Percentiles rank a stretch among this genome's conserved stretches.
phyloP scores from a whole-genome alignment of 176 grass and related monocot species.

The Carex cristatella region DNA sequence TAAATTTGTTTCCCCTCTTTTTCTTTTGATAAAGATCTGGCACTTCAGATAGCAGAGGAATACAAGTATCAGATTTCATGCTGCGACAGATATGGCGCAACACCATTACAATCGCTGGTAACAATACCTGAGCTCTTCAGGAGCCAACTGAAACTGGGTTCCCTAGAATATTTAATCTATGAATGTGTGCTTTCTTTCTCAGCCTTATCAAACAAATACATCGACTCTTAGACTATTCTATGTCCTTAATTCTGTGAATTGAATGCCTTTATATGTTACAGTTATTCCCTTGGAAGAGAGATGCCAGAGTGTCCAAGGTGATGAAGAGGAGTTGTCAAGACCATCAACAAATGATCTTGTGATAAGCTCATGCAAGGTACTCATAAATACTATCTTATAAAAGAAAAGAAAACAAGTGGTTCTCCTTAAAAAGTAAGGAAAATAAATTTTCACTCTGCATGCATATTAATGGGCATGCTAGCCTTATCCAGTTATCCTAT shows the following conservation, averaged over 20 bases:
- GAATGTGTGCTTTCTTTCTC: neutral
- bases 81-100: too few relatives aligned
- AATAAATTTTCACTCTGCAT: neutral
- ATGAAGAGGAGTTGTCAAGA: neutral
- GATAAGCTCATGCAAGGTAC: neutral
- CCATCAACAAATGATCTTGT: neutral
- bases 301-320: neutral
- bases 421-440: neutral
- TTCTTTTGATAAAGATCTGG: neutral
- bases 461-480: neutral
- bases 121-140: constrained; percentile 14
- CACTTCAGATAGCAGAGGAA: neutral
- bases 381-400: neutral
- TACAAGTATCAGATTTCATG: neutral
- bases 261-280: neutral
- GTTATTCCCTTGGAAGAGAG: constrained; percentile 10
- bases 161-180: constrained; percentile 18
- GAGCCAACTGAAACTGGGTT: constrained; percentile 12
- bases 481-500: neutral
- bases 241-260: neutral
- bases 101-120: constrained; percentile 24
- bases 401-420: neutral
- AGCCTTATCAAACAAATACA: neutral
- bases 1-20: neutral
- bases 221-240: too few relatives aligned